Base-by-base conservation (phyloP, 2,329 filamentous ascomycete genomes). In the Fusarium sp. region DNA sequence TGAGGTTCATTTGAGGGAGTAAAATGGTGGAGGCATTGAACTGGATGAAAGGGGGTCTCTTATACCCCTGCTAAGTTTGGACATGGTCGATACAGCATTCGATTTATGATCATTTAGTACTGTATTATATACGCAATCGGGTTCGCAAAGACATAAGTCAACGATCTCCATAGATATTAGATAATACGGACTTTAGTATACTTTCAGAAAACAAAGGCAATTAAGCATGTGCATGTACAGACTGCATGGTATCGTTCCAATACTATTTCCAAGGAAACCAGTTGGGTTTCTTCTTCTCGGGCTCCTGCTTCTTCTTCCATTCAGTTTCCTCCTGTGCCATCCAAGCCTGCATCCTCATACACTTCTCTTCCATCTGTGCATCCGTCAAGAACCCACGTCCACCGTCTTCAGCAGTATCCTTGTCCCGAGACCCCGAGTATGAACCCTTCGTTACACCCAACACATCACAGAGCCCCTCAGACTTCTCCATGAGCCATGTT, bases 401-500 rank as follows among this genome's bases (percentile, higher is more conserved):
- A 2, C 84, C 86, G 65, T 87, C 84, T 13, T 80, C 77, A 1
- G 80, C 80, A 8, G 83, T 84, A 48, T 86, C 84, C 17, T 72
- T 71, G 54, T 87, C 85, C 30, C 80, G 79, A 9, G 75, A 76
- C 5, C 82, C 82, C 3, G 73, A 70, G 47, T 84, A 84, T 0
- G 59, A 56, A 0, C 82, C 83, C 6, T 80, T 76, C 2, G 79
- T 76, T 1, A 87, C 77, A 13, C 84, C 83, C 1, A 85, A 48
- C 1, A 82, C 75, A n/a, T 79, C 77, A 24, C 82, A 83, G 10
- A 88, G 71, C 0, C 82, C 83, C 59, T 83, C 81, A 0, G 83
- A 79, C 73, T 88, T 88, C 7, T 78, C 69, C 69, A 84, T 78
- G 8, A 88, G 70, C 86, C 86, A 88, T 17, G 82, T 77, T 4